Conservation (phyloP, 345 rosid genomes). For the Euphorbia peplus region DNA sequence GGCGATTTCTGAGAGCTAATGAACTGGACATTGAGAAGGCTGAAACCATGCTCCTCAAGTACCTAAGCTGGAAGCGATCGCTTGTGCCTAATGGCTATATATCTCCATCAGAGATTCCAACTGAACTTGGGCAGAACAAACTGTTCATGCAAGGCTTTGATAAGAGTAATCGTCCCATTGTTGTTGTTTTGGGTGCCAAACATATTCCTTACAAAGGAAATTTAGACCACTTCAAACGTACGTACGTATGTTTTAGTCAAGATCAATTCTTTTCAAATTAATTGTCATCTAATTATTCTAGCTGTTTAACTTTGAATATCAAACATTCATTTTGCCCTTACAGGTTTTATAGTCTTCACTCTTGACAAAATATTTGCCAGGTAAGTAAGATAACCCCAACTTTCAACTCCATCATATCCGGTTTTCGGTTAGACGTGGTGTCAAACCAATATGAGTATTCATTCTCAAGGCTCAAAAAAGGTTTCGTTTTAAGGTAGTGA, state of each 20-base stretch:
- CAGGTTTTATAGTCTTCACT: constrained; percentile 41
- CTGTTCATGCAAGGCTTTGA: constrained; percentile 73
- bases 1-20: constrained; percentile 84
- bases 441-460: too few relatives aligned
- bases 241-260: constrained; percentile 10
- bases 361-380: constrained; percentile 68
- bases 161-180: constrained; percentile 64
- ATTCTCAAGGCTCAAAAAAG: too few relatives aligned
- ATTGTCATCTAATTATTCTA: too few relatives aligned
- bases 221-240: constrained; percentile 78
- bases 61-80: constrained; percentile 61
- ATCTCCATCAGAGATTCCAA: constrained; percentile 50
- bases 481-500: not conserved
- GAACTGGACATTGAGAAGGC: constrained; percentile 88
- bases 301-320: too few relatives aligned
- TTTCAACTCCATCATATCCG: not conserved
- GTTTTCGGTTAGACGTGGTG: too few relatives aligned
- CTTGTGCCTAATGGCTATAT: constrained; percentile 57
- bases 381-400: constrained; percentile 41
- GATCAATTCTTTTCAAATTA: too few relatives aligned
- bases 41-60: constrained; percentile 60
- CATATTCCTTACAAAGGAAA: constrained; percentile 64
- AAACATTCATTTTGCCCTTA: not conserved
- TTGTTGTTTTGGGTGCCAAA: constrained; percentile 49
- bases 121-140: constrained; percentile 62